Evolutionary conservation across 495 filamentous ascomycete genomes (phyloP).

Genomic region (Gamarada debralockiae): DNA sequence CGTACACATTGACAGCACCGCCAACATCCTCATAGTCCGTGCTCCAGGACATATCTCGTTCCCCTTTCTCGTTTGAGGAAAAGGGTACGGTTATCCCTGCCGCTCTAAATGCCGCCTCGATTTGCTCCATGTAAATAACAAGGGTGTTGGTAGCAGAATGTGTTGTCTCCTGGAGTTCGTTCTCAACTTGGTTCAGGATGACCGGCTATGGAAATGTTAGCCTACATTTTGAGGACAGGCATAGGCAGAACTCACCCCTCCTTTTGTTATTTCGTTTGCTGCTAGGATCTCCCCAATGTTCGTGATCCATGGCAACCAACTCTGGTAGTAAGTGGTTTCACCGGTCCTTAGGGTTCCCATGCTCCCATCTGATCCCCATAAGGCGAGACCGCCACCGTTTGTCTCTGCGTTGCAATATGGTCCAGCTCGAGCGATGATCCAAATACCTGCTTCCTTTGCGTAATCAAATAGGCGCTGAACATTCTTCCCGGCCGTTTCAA

Average conservation of each 20-base stretch:
- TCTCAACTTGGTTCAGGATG: conserved; percentile 51
- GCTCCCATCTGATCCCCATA: conserved; percentile 49
- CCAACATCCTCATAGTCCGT: conserved; percentile 52
- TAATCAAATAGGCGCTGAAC: conserved; percentile 54
- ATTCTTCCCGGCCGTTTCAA: conserved; percentile 52
- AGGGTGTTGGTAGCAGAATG: conserved; percentile 35
- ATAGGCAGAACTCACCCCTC: conserved; percentile 27
- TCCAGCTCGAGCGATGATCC: conserved; percentile 54
- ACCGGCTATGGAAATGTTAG: conserved; percentile 30
- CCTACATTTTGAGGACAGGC: background rate
- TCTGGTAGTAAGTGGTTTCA: conserved; percentile 37
- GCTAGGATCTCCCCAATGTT: conserved; percentile 44
- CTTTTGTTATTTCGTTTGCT: conserved; percentile 45
- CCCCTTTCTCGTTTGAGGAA: conserved; percentile 50
- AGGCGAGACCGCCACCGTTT: conserved; percentile 44
- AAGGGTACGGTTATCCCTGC: conserved; percentile 50
- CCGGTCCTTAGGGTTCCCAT: conserved; percentile 40
- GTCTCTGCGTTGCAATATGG: conserved; percentile 56
- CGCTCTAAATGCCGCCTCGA: conserved; percentile 40
- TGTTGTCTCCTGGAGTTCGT: conserved; percentile 43
- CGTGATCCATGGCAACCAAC: conserved; percentile 41
- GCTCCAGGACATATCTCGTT: conserved; percentile 47
- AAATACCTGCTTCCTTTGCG: conserved; percentile 55
- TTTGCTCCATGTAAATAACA: conserved; percentile 49
- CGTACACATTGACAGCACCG: conserved; percentile 52